Conservation (phyloP, 23 red algal species). For the Cyanidiococcus yangmingshanensis region DNA sequence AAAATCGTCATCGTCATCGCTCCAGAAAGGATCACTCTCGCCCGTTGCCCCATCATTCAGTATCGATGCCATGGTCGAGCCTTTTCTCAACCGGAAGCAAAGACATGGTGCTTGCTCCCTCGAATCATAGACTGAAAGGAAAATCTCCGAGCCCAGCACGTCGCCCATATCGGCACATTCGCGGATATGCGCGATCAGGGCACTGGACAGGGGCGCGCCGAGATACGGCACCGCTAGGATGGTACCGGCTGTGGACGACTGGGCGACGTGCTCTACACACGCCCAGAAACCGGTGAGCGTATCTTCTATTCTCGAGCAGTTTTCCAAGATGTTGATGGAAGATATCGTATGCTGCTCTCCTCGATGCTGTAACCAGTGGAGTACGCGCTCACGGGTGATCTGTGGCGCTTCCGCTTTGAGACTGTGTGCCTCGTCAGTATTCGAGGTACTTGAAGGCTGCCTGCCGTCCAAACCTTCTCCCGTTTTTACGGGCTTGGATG, state of each 20-base stretch:
- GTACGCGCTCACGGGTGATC: too few relatives aligned
- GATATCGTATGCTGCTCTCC: too few relatives aligned
- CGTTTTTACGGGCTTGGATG: too few relatives aligned
- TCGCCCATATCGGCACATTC: background rate
- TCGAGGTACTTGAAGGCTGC: too few relatives aligned
- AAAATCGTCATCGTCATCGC: slow-evolving; percentile 10
- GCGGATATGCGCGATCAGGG: background rate
- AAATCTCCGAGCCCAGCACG: background rate
- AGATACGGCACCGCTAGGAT: background rate
- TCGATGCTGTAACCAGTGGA: too few relatives aligned
- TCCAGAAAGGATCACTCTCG: background rate
- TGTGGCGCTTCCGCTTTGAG: too few relatives aligned
- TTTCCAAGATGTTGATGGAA: too few relatives aligned
- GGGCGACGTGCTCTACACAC: background rate
- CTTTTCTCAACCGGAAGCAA: background rate
- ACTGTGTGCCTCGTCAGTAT: too few relatives aligned
- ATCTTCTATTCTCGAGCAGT: too few relatives aligned
- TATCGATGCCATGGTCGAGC: background rate
- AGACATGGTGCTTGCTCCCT: background rate
- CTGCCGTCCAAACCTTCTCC: too few relatives aligned
- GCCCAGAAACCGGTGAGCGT: background rate
- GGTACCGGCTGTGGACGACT: background rate
- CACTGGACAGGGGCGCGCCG: background rate
- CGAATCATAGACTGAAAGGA: background rate
- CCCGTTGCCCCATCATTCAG: background rate